Percentiles rank a stretch among this genome's conserved stretches.
Conservation (phyloP, 2,329 filamentous ascomycete genomes). For the Periconia sp. region DNA sequence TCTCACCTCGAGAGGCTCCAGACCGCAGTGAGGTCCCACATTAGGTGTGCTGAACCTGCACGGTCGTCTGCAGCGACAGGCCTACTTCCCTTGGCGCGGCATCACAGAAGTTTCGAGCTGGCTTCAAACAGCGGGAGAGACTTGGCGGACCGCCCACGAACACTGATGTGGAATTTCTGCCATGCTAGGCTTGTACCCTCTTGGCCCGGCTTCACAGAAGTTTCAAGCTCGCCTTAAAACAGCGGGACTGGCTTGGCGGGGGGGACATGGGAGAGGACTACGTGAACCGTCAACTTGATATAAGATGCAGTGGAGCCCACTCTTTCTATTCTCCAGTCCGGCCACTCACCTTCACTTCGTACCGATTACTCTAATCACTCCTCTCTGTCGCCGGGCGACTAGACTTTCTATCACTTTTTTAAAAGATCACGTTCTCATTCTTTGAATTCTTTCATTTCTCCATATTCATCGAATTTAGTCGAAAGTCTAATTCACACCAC, state of each 20-base stretch:
- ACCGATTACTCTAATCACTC: slow-evolving; percentile 28
- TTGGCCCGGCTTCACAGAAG: slow-evolving; percentile 48
- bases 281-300: slow-evolving; percentile 22
- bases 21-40: slow-evolving; percentile 23
- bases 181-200: slow-evolving; percentile 31
- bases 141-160: slow-evolving; percentile 30
- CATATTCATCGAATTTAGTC: slow-evolving; percentile 15
- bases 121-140: slow-evolving; percentile 35
- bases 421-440: slow-evolving; percentile 26
- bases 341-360: slow-evolving; percentile 46
- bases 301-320: slow-evolving; percentile 32
- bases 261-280: slow-evolving; percentile 15
- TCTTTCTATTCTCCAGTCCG: slow-evolving; percentile 42
- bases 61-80: slow-evolving; percentile 20
- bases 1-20: slow-evolving; percentile 17
- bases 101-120: slow-evolving; percentile 42
- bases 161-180: slow-evolving; percentile 26
- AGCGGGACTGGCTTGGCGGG: slow-evolving; percentile 40
- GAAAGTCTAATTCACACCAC: slow-evolving; percentile 22
- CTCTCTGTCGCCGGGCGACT: slow-evolving; percentile 40
- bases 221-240: slow-evolving; percentile 44
- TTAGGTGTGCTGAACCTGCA: slow-evolving; percentile 12
- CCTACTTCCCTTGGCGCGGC: slow-evolving; percentile 37
- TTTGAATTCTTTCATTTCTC: slow-evolving; percentile 17
- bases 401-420: slow-evolving; percentile 29